Evolutionary conservation across 2,329 filamentous ascomycete species (phyloP).

Genomic region (Xylaria sp.): DNA sequence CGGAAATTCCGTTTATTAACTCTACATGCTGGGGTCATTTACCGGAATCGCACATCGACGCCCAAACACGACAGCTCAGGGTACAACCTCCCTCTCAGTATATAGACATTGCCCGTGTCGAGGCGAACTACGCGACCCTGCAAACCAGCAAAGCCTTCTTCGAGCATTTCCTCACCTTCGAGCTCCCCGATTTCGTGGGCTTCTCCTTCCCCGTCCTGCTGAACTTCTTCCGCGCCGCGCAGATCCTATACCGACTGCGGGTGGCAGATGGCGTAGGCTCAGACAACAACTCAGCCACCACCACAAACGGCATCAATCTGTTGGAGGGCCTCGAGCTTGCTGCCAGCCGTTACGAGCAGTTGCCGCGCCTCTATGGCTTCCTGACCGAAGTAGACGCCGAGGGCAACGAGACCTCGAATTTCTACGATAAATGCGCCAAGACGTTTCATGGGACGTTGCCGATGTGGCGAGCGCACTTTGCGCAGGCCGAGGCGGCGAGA

Average conservation of each 20-base stretch:
- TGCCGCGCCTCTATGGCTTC: conserved; percentile 38
- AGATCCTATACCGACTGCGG: conserved; percentile 47
- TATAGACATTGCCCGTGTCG: conserved; percentile 36
- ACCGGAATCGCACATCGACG: conserved; percentile 12
- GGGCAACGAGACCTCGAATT: conserved; percentile 35
- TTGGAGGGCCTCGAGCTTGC: conserved; percentile 39
- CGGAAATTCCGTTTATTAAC: conserved; percentile 50
- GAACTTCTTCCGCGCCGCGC: conserved; percentile 44
- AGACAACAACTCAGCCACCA: conserved; percentile 15
- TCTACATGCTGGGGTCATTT: conserved; percentile 31
- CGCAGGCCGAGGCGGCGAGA: conserved; percentile 35
- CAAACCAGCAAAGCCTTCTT: conserved; percentile 41
- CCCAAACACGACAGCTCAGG: conserved; percentile 2
- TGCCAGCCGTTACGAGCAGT: conserved; percentile 37
- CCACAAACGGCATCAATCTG: conserved; percentile 39
- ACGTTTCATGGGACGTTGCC: conserved; percentile 40
- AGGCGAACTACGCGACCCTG: conserved; percentile 43
- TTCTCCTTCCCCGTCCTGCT: conserved; percentile 43
- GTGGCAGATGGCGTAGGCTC: conserved; percentile 37
- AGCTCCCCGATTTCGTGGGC: conserved; percentile 36
- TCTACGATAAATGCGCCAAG: conserved; percentile 40
- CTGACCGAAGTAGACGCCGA: conserved; percentile 36
- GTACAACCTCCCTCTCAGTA: conserved; percentile 13
- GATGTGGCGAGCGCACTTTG: conserved; percentile 40
- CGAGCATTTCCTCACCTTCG: conserved; percentile 44